phyloP scores from a whole-genome alignment of 495 filamentous ascomycete genomes.

The Cercophora sp. region DNA sequence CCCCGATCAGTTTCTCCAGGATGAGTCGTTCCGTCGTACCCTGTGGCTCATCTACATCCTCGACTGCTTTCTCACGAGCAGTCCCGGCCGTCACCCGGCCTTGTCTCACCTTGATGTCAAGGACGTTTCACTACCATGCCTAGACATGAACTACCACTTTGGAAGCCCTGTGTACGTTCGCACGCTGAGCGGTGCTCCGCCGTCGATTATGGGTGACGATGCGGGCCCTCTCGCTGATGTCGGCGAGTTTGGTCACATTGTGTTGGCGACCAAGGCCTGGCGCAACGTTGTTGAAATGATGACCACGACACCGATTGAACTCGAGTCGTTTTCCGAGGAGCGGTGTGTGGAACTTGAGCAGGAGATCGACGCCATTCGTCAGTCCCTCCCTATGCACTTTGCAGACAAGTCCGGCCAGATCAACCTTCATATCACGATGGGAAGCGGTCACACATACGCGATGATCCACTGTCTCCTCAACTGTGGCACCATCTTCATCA shows the following conservation, averaged over 20 bases:
- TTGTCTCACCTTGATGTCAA: constrained; percentile 43
- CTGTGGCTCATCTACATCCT: constrained; percentile 51
- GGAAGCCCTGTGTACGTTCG: constrained; percentile 45
- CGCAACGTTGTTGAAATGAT: constrained; percentile 51
- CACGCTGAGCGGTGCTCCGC: constrained; percentile 37
- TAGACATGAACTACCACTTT: constrained; percentile 49
- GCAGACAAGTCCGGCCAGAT: constrained; percentile 49
- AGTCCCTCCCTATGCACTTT: constrained; percentile 43
- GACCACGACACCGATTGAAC: constrained; percentile 40
- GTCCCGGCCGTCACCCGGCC: constrained; percentile 47
- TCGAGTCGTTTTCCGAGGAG: constrained; percentile 43
- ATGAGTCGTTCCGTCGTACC: constrained; percentile 49
- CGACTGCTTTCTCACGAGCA: constrained; percentile 52
- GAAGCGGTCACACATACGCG: constrained; percentile 48
- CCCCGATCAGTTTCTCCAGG: constrained; percentile 47
- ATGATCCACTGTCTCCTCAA: constrained; percentile 50
- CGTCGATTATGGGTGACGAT: constrained; percentile 30
- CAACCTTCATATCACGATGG: constrained; percentile 51
- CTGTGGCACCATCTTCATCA: constrained; percentile 49
- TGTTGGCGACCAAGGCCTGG: constrained; percentile 49
- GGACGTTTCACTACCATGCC: constrained; percentile 45
- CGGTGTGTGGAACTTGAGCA: constrained; percentile 39
- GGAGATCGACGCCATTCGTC: constrained; percentile 43
- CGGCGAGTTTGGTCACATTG: constrained; percentile 50
- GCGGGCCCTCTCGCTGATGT: constrained; percentile 36